These are phyloP conservation scores for Picocystis sp. DNA, from an alignment of 163 green algal genomes.

Conservation along the genomic window DNA sequence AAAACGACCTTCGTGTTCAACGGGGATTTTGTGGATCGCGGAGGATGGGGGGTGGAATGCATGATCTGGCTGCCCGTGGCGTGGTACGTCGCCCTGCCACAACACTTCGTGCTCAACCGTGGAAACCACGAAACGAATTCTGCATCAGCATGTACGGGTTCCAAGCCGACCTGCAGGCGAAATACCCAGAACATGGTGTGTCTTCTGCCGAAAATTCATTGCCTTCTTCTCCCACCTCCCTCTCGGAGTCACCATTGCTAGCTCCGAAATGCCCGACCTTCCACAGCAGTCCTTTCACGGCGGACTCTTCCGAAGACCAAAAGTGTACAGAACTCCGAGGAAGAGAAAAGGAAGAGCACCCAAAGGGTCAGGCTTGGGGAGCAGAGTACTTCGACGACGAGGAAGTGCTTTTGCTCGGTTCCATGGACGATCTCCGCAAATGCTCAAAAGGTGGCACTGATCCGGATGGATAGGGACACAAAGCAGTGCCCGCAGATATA, in stretches of 20 bases:
- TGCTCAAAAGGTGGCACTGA: conserved; percentile 68
- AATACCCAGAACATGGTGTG: conserved; percentile 30
- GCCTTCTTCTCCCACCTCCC: conserved; percentile 54
- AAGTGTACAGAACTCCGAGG: background rate
- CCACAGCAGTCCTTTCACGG: conserved; percentile 57
- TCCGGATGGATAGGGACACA: conserved; percentile 41
- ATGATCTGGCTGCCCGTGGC: conserved; percentile 11
- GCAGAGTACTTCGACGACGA: background rate
- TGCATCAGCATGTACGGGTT: conserved; percentile 91
- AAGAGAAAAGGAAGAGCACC: conserved; percentile 18
- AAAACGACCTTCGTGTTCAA: conserved; percentile 59
- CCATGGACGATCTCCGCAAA: conserved; percentile 42
- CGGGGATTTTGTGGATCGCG: conserved; percentile 92
- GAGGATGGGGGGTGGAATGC: conserved; percentile 85
- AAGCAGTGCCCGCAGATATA: conserved; percentile 60
- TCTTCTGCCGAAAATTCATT: background rate
- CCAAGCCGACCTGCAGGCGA: conserved; percentile 57
- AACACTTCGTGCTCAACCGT: conserved; percentile 51
- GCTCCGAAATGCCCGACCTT: conserved; percentile 29
- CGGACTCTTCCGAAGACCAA: conserved; percentile 27
- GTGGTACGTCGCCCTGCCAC: conserved; percentile 7
- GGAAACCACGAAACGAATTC: conserved; percentile 87
- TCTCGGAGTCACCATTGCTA: conserved; percentile 49
- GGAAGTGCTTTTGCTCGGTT: conserved; percentile 31
- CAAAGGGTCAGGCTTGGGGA: conserved; percentile 6